These are phyloP conservation scores for Cyberlindnera meyerae DNA, from an alignment of 805 yeast genomes.

Conservation along the genomic window DNA sequence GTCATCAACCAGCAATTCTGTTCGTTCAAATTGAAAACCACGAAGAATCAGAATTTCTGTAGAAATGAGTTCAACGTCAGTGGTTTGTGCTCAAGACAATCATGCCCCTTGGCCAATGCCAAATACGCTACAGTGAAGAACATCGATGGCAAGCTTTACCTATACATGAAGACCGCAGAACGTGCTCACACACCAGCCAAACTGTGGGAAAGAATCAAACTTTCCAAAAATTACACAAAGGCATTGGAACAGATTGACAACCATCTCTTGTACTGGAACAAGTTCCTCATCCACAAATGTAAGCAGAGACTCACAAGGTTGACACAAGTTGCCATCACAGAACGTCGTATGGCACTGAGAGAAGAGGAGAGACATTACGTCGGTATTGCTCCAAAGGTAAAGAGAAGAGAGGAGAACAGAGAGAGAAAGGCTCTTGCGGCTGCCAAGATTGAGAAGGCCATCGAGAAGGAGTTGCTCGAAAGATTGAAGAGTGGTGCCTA, in stretches of 20 bases:
- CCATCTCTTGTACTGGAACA: constrained; percentile 88
- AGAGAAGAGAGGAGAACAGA: constrained; percentile 88
- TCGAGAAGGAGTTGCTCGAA: constrained; percentile 90
- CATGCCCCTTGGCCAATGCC: constrained; percentile 95
- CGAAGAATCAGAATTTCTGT: constrained; percentile 87
- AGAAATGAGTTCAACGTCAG: constrained; percentile 93
- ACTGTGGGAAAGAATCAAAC: constrained; percentile 90
- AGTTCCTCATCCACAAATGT: constrained; percentile 85
- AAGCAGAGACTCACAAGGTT: constrained; percentile 92
- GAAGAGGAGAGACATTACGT: constrained; percentile 92
- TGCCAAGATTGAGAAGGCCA: constrained; percentile 93
- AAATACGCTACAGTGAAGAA: constrained; percentile 84
- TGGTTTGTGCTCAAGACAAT: constrained; percentile 88
- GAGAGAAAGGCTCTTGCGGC: constrained; percentile 96
- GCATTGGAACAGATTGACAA: constrained; percentile 88
- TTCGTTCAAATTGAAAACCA: constrained; percentile 86
- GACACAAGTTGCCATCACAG: constrained; percentile 93
- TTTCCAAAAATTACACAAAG: constrained; percentile 82
- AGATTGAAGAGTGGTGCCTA: constrained; percentile 97
- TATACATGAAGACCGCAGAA: constrained; percentile 96
- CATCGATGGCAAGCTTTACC: constrained; percentile 70
- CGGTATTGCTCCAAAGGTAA: constrained; percentile 89
- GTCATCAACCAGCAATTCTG: constrained; percentile 94
- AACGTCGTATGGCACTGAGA: constrained; percentile 84
- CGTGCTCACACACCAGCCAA: constrained; percentile 93